Conservation (phyloP, 2,329 filamentous ascomycete species). For the Fragosphaeria purpurea region DNA sequence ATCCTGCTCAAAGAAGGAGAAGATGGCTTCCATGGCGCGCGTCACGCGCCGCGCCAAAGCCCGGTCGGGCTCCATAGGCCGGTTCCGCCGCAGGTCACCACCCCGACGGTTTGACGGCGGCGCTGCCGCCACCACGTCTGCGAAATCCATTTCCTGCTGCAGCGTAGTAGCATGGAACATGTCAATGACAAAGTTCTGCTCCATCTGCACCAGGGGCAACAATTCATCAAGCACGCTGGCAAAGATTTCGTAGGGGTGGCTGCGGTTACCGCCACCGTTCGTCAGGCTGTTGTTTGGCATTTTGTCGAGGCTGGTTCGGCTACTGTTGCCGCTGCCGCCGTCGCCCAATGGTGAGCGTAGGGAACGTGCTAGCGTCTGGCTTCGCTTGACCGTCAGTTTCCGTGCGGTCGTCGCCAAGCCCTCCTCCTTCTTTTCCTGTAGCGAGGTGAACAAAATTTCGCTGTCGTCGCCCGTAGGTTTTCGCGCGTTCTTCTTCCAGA, state of each 20-base stretch:
- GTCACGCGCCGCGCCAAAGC: constrained; percentile 75
- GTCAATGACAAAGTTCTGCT: constrained; percentile 95
- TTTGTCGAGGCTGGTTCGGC: constrained; percentile 41
- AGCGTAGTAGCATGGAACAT: constrained; percentile 92
- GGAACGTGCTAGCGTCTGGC: constrained; percentile 71
- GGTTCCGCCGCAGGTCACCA: constrained; percentile 61
- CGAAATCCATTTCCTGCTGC: constrained; percentile 63
- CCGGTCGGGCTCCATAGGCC: constrained; percentile 80
- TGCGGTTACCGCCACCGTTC: constrained; percentile 47
- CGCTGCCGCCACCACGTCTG: constrained; percentile 61
- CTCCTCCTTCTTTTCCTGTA: constrained; percentile 76
- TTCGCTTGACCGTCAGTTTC: constrained; percentile 88
- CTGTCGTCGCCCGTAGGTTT: constrained; percentile 68
- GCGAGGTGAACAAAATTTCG: constrained; percentile 76
- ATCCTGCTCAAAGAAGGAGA: constrained; percentile 69
- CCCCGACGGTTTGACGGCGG: constrained; percentile 59
- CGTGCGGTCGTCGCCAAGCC: constrained; percentile 64
- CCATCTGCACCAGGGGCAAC: constrained; percentile 73
- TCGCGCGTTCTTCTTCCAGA: constrained; percentile 71
- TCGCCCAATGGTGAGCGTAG: constrained; percentile 60
- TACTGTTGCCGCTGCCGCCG: constrained; percentile 4
- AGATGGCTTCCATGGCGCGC: constrained; percentile 83
- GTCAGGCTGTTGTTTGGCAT: constrained; percentile 13
- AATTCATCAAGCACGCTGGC: constrained; percentile 70
- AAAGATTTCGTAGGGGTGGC: constrained; percentile 74